phyloP scores from a whole-genome alignment of 805 yeast species.

The Metschnikowia santaceciliae region DNA sequence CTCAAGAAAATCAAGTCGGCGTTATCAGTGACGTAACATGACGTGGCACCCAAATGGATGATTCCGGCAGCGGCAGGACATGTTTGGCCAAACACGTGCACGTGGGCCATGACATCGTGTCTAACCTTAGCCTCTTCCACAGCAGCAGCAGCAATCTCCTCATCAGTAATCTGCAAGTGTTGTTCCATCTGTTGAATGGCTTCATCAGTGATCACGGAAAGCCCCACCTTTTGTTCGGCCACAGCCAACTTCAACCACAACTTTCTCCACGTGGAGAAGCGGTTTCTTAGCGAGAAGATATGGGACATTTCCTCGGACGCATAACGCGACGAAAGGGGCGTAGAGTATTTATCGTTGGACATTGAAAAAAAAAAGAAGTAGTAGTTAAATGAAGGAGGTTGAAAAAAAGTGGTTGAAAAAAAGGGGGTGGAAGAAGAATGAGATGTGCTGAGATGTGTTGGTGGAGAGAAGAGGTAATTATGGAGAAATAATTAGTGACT shows the following conservation, averaged over 20 bases:
- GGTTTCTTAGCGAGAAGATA: slow-evolving; percentile 85
- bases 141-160: slow-evolving; percentile 84
- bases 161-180: slow-evolving; percentile 82
- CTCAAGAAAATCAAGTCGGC: slow-evolving; percentile 96
- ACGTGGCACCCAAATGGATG: slow-evolving; percentile 96
- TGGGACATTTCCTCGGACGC: slow-evolving; percentile 97
- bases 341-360: slow-evolving; percentile 71
- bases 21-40: slow-evolving; percentile 96
- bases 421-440: neutral
- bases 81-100: slow-evolving; percentile 87
- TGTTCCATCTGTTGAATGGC: slow-evolving; percentile 83
- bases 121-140: slow-evolving; percentile 96
- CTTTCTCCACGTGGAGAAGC: slow-evolving; percentile 98
- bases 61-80: slow-evolving; percentile 97
- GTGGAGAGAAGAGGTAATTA: no score
- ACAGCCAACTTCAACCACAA: slow-evolving; percentile 93
- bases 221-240: slow-evolving; percentile 91
- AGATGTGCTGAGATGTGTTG: no score
- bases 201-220: slow-evolving; percentile 79
- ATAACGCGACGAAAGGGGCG: slow-evolving; percentile 94
- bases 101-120: slow-evolving; percentile 99
- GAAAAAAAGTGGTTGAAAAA: neutral
- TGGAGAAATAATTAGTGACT: no score
- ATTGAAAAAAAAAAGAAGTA: slow-evolving; percentile 13
- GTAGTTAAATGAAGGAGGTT: neutral